Conservation (phyloP, 371 early-diverging fungal species). For the Phascolomyces articulosus region DNA sequence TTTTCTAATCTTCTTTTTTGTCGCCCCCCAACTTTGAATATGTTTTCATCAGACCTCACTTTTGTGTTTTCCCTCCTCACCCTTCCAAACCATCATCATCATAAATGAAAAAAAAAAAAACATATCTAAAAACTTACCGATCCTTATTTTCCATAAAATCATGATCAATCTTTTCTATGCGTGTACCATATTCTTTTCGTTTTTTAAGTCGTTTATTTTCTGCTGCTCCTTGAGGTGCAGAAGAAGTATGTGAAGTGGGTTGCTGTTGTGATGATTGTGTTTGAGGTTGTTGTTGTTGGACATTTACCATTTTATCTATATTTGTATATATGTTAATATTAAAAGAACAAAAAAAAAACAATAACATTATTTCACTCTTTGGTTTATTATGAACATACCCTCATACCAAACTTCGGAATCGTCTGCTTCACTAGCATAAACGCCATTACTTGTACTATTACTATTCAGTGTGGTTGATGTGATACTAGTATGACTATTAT, state of each 20-base stretch:
- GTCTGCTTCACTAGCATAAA: slow-evolving; percentile 20
- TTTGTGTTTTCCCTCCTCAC: background rate
- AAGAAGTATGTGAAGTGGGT: background rate
- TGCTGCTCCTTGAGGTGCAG: slow-evolving; percentile 17
- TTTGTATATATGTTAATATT: background rate
- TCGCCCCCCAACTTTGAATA: too few relatives aligned
- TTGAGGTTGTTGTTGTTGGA: too few relatives aligned
- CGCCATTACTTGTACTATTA: background rate
- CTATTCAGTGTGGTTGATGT: background rate
- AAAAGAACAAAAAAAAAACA: background rate
- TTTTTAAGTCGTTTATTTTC: slow-evolving; percentile 38
- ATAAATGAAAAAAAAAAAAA: too few relatives aligned
- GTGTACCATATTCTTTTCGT: slow-evolving; percentile 37
- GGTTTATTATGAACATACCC: slow-evolving; percentile 13
- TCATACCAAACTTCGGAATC: slow-evolving; percentile 26
- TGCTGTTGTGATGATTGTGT: background rate
- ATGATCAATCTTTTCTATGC: slow-evolving; percentile 40
- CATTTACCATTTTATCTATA: too few relatives aligned
- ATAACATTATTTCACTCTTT: background rate
- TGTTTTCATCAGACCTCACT: too few relatives aligned
- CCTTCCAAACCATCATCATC: slow-evolving; percentile 1
- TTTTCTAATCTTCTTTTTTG: too few relatives aligned
- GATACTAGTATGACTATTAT: background rate
- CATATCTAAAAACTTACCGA: slow-evolving; percentile 24
- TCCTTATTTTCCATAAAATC: slow-evolving; percentile 47